Conservation (phyloP, 2,329 filamentous ascomycete genomes). For the Mycosphaerella arachidis region DNA sequence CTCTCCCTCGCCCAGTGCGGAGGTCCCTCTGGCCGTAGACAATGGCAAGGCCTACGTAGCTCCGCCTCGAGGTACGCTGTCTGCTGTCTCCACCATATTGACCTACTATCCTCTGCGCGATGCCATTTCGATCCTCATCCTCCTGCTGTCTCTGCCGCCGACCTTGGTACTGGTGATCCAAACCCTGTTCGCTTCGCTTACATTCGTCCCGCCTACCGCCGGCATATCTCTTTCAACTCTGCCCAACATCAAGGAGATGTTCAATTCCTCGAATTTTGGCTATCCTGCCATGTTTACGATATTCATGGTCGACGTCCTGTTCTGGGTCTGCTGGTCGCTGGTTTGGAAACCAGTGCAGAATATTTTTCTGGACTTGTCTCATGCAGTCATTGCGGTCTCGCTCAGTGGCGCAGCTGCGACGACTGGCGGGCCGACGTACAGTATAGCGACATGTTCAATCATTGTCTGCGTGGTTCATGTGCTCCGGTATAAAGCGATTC, state of each 20-base stretch:
- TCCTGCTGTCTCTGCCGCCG: slow-evolving; percentile 86
- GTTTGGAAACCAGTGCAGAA: slow-evolving; percentile 84
- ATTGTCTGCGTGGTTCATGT: slow-evolving; percentile 56
- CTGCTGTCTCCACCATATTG: slow-evolving; percentile 79
- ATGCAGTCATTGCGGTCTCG: slow-evolving; percentile 88
- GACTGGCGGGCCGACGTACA: slow-evolving; percentile 64
- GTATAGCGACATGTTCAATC: slow-evolving; percentile 65
- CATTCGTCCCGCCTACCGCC: slow-evolving; percentile 76
- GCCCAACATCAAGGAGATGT: slow-evolving; percentile 82
- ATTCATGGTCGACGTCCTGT: slow-evolving; percentile 76
- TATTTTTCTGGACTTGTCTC: slow-evolving; percentile 82
- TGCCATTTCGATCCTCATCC: slow-evolving; percentile 93
- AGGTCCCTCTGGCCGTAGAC: slow-evolving; percentile 21
- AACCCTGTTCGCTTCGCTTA: slow-evolving; percentile 85
- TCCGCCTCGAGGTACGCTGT: slow-evolving; percentile 67
- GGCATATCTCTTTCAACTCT: slow-evolving; percentile 61
- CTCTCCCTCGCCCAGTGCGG: slow-evolving; percentile 25
- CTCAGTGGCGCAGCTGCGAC: slow-evolving; percentile 75
- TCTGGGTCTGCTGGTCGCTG: slow-evolving; percentile 75
- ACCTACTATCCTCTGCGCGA: slow-evolving; percentile 86
- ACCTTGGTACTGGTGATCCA: slow-evolving; percentile 85
- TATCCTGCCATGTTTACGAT: slow-evolving; percentile 83
- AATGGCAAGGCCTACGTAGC: slow-evolving; percentile 52
- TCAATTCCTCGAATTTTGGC: slow-evolving; percentile 72
- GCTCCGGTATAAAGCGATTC: slow-evolving; percentile 50